These are phyloP conservation scores for Aspergillus unguis DNA, from an alignment of 2,329 filamentous ascomycete species.

Conservation along the genomic window DNA sequence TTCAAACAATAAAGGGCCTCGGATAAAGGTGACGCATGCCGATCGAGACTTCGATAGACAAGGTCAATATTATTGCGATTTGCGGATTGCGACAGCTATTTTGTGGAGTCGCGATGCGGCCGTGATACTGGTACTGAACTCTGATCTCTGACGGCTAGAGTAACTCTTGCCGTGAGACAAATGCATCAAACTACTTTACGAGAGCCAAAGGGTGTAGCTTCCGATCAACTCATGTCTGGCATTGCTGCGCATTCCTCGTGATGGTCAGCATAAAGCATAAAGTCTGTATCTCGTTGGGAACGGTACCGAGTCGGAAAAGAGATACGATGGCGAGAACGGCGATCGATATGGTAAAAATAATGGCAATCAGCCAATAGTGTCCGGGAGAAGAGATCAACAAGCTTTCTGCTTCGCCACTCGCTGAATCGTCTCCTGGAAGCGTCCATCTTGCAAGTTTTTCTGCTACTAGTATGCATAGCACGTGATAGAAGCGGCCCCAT, in stretches of 20 bases:
- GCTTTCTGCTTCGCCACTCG: conserved; percentile 10
- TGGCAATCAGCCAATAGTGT: neutral
- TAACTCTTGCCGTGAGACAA: neutral
- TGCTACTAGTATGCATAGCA: neutral
- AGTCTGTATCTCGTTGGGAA: neutral
- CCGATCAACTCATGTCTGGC: neutral
- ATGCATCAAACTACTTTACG: no score
- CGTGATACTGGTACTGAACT: neutral
- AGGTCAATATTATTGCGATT: conserved; percentile 1
- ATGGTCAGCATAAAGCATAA: neutral
- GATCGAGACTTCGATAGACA: conserved; percentile 2
- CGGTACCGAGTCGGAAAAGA: neutral
- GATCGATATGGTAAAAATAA: neutral
- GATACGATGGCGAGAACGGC: neutral
- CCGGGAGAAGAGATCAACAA: conserved; percentile 2
- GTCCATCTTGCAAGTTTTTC: neutral
- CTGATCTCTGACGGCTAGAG: neutral
- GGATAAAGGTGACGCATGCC: neutral
- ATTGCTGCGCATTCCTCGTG: conserved; percentile 4
- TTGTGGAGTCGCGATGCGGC: conserved; percentile 4
- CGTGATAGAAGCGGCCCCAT: conserved; percentile 6
- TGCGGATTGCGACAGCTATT: conserved; percentile 11
- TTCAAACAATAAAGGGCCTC: conserved; percentile 7
- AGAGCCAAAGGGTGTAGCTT: neutral
- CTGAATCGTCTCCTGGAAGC: conserved; percentile 1